Evolutionary conservation across 345 rosid species (phyloP).

Genomic region (Salix viminalis): DNA sequence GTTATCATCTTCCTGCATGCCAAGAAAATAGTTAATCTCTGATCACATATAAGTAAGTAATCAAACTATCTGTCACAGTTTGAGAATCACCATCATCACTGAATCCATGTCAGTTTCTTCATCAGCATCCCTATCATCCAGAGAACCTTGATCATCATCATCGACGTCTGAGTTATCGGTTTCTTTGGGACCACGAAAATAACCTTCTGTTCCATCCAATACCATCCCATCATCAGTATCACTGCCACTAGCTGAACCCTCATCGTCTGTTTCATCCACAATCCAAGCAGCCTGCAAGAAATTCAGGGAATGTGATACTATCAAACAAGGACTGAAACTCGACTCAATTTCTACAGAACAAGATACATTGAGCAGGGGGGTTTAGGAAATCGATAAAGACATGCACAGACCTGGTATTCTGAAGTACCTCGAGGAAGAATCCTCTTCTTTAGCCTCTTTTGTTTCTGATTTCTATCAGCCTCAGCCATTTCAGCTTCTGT

Average conservation of each 20-base stretch:
- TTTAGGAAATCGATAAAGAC: neutral
- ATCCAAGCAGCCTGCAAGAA: conserved; percentile 93
- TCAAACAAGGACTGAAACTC: neutral
- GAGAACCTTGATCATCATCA: conserved; percentile 62
- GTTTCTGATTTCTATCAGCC: conserved; percentile 60
- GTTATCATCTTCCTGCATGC: conserved; percentile 70
- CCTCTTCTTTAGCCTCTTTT: conserved; percentile 53
- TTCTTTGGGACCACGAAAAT: conserved; percentile 34
- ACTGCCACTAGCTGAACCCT: conserved; percentile 43
- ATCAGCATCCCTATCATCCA: conserved; percentile 56
- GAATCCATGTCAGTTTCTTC: conserved; percentile 79
- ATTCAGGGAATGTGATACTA: neutral
- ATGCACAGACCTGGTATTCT: conserved; percentile 68
- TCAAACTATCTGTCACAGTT: neutral
- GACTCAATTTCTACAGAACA: neutral
- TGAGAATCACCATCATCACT: conserved; percentile 61
- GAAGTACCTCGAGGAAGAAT: conserved; percentile 82
- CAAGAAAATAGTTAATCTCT: conserved; percentile 1
- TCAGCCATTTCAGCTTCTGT: conserved; percentile 91
- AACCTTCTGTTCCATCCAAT: conserved; percentile 56
- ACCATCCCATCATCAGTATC: conserved; percentile 67
- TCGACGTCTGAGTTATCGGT: conserved; percentile 39
- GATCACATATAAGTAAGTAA: neutral
- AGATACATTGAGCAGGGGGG: neutral
- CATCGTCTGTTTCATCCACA: conserved; percentile 66